Conservation (phyloP, 306 rosid genomes). For the Potentilla sterilis region DNA sequence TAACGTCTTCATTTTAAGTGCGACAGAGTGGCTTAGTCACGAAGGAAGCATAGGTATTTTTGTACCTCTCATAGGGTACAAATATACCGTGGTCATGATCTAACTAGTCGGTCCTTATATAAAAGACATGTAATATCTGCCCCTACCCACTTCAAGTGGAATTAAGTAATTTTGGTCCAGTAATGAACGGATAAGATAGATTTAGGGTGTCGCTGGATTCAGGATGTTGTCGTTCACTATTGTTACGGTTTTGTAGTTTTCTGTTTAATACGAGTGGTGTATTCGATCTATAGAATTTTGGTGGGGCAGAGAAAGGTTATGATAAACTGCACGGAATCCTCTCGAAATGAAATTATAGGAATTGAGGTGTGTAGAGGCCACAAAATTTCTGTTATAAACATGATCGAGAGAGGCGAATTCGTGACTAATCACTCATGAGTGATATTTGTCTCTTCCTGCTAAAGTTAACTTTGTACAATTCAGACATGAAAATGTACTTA, state of each 20-base stretch:
- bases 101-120: background rate
- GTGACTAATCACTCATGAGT: background rate
- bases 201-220: background rate
- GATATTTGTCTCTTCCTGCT: background rate
- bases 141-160: background rate
- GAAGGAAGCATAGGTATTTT: no score
- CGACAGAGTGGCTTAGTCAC: no score
- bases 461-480: background rate
- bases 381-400: background rate
- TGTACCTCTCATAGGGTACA: background rate
- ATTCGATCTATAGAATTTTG: background rate
- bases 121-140: background rate
- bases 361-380: background rate
- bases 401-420: no score
- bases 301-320: background rate
- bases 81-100: background rate
- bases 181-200: background rate
- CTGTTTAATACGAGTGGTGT: background rate
- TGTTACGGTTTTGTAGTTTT: background rate
- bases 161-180: background rate
- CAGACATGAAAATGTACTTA: background rate
- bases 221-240: background rate
- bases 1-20: no score
- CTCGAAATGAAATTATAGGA: background rate
- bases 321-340: background rate